Conservation (phyloP, 2,329 filamentous ascomycete species). For the Penicillium polonicum region DNA sequence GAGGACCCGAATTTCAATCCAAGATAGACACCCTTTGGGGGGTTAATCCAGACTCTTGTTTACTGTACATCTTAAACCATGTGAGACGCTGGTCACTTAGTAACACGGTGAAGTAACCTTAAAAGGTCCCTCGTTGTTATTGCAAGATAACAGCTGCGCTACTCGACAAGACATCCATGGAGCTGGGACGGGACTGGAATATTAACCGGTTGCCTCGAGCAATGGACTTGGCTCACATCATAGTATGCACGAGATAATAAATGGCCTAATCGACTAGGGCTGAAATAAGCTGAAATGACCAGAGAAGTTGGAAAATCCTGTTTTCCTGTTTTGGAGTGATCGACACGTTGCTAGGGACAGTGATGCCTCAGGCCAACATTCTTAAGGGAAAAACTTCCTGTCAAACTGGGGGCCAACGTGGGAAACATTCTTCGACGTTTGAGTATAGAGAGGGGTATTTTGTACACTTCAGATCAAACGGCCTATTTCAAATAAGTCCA, state of each 20-base stretch:
- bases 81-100: too few relatives aligned
- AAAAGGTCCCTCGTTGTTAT: too few relatives aligned
- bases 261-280: not conserved
- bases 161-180: not conserved
- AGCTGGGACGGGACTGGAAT: not conserved
- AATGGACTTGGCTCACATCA: not conserved
- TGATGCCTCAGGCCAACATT: slow-evolving; percentile 4
- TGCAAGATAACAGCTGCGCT: too few relatives aligned
- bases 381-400: not conserved
- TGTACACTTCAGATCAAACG: not conserved
- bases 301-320: not conserved
- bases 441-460: too few relatives aligned
- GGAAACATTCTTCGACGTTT: slow-evolving; percentile 1
- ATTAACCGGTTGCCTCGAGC: not conserved
- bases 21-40: too few relatives aligned
- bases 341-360: not conserved
- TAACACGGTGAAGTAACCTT: too few relatives aligned
- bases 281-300: not conserved
- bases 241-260: not conserved
- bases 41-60: too few relatives aligned
- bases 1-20: too few relatives aligned
- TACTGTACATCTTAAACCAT: too few relatives aligned
- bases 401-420: not conserved
- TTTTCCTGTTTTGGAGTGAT: slow-evolving; percentile 1
- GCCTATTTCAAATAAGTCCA: not conserved